Evolutionary conservation across 768 basidiomycete species (phyloP), one percentile per base, ranked within the genome.

Genomic region (Calocybe indica): DNA sequence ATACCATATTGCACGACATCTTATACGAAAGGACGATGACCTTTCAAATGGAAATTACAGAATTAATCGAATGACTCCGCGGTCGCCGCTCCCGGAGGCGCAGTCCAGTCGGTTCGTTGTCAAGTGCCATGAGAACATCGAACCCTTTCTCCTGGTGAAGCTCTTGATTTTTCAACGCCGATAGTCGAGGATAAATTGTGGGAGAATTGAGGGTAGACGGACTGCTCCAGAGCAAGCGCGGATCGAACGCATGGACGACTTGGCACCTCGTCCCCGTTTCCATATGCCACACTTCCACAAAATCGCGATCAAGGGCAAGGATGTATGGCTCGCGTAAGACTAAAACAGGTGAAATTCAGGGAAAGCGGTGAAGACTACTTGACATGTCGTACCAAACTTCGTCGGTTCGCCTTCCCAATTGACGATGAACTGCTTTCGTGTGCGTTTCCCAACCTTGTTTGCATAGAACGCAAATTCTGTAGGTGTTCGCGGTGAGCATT

Each of bases 381-480:
- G 22, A 22, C 9, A 34, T 29, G 1, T 22, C n/a, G 2, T 62
- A 96, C 95, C 96, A 59, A 99, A 98, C 32, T 88, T 86, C 5
- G 91, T 90, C 0, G 96, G 96, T 39, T 74, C 74, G 7, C 96
- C 96, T 66, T 98, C 95, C 96, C 96, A 99, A 54, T 89, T 78
- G 10, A 98, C 90, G 78, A 94, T 90, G 73, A 97, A 98, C 48
- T 91, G 83, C 52, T 81, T 86, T 45, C 90, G 74, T 43, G 94
- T 91, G 51, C 92, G 75, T 72, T 92, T 87, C 2, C 96, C 96
- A 52, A 84, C 94, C 72, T 90, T 92, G 67, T 98, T 95, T 54
- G 98, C 93, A 65, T 97, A 98, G 63, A 99, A 98, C 0, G 96
- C 96, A 62, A 97, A 99, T 68, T 98, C 96, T 96, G 55, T 22